These are phyloP conservation scores for Apiospora pterosperma DNA, from an alignment of 2,329 filamentous ascomycete species.

Conservation along the genomic window DNA sequence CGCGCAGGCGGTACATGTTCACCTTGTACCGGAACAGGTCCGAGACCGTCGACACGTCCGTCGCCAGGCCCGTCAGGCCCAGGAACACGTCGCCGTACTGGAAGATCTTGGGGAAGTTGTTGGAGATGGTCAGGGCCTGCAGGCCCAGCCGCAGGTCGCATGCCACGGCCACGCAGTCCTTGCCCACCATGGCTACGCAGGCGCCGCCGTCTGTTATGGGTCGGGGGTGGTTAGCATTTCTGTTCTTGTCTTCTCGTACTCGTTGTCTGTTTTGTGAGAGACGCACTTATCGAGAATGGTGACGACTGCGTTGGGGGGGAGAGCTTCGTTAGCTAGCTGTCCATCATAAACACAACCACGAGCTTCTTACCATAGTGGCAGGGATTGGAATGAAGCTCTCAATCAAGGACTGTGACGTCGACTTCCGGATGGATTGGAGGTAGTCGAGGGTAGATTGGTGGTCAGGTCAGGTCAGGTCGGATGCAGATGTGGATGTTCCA, in stretches of 20 bases:
- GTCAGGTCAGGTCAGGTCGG: slow-evolving; percentile 1
- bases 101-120: slow-evolving; percentile 99
- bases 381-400: slow-evolving; percentile 23
- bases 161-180: slow-evolving; percentile 98
- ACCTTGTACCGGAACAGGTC: slow-evolving; percentile 99
- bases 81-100: slow-evolving; percentile 94
- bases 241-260: slow-evolving; percentile 1
- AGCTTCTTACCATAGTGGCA: slow-evolving; percentile 2
- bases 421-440: slow-evolving; percentile 2
- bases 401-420: slow-evolving; percentile 14
- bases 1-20: slow-evolving; percentile 98
- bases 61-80: slow-evolving; percentile 92
- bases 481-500: slow-evolving; percentile 7
- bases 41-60: slow-evolving; percentile 89
- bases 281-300: slow-evolving; percentile 92
- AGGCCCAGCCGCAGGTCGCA: slow-evolving; percentile 97
- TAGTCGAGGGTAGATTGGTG: background rate
- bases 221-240: background rate
- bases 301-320: slow-evolving; percentile 59
- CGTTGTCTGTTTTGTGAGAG: slow-evolving; percentile 5
- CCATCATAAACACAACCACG: slow-evolving; percentile 4
- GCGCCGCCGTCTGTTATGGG: slow-evolving; percentile 70
- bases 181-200: slow-evolving; percentile 98
- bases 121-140: slow-evolving; percentile 94
- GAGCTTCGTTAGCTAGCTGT: slow-evolving; percentile 27